Conservation (phyloP, 306 rosid genomes). For the Ochetophila trinervis region DNA sequence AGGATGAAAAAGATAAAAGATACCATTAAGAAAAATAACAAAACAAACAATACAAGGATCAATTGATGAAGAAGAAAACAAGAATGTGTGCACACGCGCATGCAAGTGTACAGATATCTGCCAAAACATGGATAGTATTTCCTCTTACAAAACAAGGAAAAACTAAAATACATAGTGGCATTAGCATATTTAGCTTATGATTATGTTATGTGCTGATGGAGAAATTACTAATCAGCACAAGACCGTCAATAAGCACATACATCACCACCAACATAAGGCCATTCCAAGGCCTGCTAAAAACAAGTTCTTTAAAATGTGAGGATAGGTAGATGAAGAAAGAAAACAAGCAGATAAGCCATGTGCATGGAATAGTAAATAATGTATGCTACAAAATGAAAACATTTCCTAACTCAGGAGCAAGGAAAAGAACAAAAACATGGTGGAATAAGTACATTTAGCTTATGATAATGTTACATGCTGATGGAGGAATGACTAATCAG, state of each 20-base stretch:
- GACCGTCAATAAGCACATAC: constrained; percentile 71
- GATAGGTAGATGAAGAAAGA: not conserved
- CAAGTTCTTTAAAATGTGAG: not conserved
- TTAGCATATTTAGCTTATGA: constrained; percentile 56
- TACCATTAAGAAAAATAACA: not conserved
- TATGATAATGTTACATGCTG: constrained; percentile 58
- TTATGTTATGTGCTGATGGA: constrained; percentile 51
- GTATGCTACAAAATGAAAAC: constrained; percentile 28
- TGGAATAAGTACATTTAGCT: constrained; percentile 54
- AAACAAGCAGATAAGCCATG: not conserved
- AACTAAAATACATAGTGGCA: constrained; percentile 27
- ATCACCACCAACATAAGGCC: not conserved
- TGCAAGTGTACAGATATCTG: constrained; percentile 28
- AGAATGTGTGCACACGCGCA: not conserved
- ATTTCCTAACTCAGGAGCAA: constrained; percentile 3
- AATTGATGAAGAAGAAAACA: not conserved
- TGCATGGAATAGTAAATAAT: constrained; percentile 5
- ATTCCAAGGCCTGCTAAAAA: not conserved
- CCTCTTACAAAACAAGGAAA: constrained; percentile 13
- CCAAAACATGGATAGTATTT: constrained; percentile 15
- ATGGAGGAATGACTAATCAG: constrained; percentile 34
- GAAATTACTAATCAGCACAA: constrained; percentile 36
- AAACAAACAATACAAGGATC: not conserved
- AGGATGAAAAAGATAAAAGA: not conserved
- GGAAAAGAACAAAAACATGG: constrained; percentile 8